Conservation (phyloP, 2,329 filamentous ascomycete species). For the Fusarium nodosum region DNA sequence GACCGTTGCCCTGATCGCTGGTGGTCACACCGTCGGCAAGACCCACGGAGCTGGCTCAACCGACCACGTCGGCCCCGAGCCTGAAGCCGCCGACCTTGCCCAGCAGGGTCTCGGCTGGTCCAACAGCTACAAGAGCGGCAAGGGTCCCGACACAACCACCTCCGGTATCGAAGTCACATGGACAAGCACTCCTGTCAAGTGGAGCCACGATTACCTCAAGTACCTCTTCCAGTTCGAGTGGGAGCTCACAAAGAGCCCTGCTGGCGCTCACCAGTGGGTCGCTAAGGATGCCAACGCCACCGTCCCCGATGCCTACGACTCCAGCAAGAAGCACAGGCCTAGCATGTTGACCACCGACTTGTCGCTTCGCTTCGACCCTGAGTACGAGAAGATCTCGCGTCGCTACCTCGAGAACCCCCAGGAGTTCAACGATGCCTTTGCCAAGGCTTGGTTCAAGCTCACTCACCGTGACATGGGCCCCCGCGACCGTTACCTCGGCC, state of each 20-base stretch:
- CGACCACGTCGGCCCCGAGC: conserved; percentile 74
- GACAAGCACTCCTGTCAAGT: conserved; percentile 76
- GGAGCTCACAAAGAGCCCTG: conserved; percentile 81
- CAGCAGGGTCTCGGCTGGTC: conserved; percentile 80
- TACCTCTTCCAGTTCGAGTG: conserved; percentile 86
- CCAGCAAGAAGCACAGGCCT: conserved; percentile 40
- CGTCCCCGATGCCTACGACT: conserved; percentile 56
- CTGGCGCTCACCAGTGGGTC: conserved; percentile 81
- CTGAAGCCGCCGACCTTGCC: conserved; percentile 73
- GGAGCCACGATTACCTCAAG: conserved; percentile 80
- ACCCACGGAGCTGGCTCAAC: conserved; percentile 70
- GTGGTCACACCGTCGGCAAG: conserved; percentile 86
- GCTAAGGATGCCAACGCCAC: conserved; percentile 65
- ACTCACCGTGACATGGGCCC: conserved; percentile 85
- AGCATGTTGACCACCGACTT: conserved; percentile 56
- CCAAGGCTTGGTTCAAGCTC: conserved; percentile 86
- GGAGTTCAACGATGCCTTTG: conserved; percentile 77
- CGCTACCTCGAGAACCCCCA: conserved; percentile 77
- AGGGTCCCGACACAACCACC: conserved; percentile 79
- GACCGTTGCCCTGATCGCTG: conserved; percentile 82
- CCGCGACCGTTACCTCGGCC: conserved; percentile 77
- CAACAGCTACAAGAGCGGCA: conserved; percentile 74
- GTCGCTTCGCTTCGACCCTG: conserved; percentile 77
- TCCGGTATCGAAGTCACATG: conserved; percentile 83
- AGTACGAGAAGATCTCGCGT: conserved; percentile 83